phyloP scores from a whole-genome alignment of 495 filamentous ascomycete species.

The Staphylotrichum tortipilum region DNA sequence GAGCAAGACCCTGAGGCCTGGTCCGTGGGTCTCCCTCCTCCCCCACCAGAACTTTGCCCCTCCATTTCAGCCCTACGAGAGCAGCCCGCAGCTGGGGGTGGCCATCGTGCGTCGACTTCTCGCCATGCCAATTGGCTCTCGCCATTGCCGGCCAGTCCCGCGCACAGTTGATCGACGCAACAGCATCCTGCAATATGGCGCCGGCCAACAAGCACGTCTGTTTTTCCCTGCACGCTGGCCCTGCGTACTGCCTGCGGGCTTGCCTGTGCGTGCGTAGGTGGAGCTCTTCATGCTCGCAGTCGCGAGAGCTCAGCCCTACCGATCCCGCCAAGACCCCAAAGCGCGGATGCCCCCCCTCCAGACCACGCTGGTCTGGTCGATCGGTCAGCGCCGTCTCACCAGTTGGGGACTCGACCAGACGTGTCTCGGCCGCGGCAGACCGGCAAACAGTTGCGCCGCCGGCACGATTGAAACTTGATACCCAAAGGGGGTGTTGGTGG shows the following conservation, averaged over 20 bases:
- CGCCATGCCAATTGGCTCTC: conserved; percentile 3
- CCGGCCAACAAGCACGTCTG: background rate
- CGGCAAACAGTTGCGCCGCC: conserved; percentile 2
- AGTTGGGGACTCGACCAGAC: background rate
- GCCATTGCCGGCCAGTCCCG: background rate
- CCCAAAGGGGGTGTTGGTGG: background rate
- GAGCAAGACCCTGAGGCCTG: too few relatives aligned
- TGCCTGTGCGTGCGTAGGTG: too few relatives aligned
- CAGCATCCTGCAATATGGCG: background rate
- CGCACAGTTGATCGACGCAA: conserved; percentile 7
- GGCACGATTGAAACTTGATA: background rate
- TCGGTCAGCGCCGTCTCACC: conserved; percentile 2
- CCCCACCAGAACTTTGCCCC: too few relatives aligned
- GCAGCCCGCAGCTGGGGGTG: conserved; percentile 4
- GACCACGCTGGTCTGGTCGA: too few relatives aligned
- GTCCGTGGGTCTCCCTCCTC: too few relatives aligned
- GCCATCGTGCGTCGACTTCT: background rate
- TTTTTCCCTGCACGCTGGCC: too few relatives aligned
- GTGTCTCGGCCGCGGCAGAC: background rate
- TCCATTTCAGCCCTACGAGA: conserved; percentile 22
- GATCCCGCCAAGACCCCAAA: background rate
- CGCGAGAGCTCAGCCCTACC: conserved; percentile 1
- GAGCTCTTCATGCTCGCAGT: background rate
- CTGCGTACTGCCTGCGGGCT: too few relatives aligned
- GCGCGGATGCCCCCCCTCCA: background rate